phyloP scores from a whole-genome alignment of 306 rosid genomes.

The Alnus glutinosa region DNA sequence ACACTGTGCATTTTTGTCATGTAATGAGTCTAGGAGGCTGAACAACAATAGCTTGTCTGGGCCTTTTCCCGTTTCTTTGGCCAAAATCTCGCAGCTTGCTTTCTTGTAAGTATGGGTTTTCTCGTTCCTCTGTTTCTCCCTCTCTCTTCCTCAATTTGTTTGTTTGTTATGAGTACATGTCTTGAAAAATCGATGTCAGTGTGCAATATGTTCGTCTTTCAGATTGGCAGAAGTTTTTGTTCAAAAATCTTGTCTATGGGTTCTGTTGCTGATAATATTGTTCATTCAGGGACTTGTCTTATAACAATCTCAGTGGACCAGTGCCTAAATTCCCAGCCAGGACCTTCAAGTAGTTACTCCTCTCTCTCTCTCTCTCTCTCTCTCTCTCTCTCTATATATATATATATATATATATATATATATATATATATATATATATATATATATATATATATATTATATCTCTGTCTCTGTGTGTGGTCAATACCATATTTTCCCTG shows the following conservation, averaged over 20 bases:
- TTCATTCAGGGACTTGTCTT: slow-evolving; percentile 88
- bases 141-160: neutral
- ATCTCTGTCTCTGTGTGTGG: neutral
- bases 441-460: neutral
- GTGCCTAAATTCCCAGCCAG: slow-evolving; percentile 88
- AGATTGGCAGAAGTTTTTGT: slow-evolving; percentile 5
- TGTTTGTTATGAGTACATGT: slow-evolving; percentile 27
- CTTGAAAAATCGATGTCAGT: slow-evolving; percentile 30
- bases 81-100: slow-evolving; percentile 81
- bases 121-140: slow-evolving; percentile 22
- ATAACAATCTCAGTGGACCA: slow-evolving; percentile 93
- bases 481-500: slow-evolving; percentile 24
- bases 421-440: neutral
- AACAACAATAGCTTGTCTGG: slow-evolving; percentile 95
- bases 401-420: neutral
- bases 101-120: slow-evolving; percentile 87
- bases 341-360: slow-evolving; percentile 69
- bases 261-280: slow-evolving; percentile 30
- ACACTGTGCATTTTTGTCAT: slow-evolving; percentile 37
- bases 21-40: slow-evolving; percentile 72
- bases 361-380: slow-evolving; percentile 1
- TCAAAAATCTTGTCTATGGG: slow-evolving; percentile 30
- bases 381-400: neutral
- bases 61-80: slow-evolving; percentile 70
- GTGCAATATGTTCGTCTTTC: slow-evolving; percentile 26